Percentiles rank a stretch among this genome's conserved stretches.
These are phyloP conservation scores for Aphanomyces stellatus DNA, from an alignment of 352 stramenopile species.

Conservation along the genomic window DNA sequence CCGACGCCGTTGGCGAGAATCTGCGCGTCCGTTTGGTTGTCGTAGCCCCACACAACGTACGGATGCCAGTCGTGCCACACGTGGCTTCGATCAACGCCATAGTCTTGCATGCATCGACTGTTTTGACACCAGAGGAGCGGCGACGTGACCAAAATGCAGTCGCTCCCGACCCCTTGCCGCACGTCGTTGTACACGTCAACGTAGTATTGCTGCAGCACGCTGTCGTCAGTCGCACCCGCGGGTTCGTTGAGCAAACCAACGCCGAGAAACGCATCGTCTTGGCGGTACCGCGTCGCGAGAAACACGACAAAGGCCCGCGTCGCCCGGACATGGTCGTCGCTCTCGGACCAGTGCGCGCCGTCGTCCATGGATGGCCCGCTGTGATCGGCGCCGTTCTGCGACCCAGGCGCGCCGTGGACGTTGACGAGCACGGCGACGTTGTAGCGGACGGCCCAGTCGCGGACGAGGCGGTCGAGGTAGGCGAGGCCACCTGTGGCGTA, in stretches of 20 bases:
- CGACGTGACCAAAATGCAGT: slow-evolving; percentile 10
- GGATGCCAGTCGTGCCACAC: slow-evolving; percentile 21
- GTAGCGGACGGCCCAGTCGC: slow-evolving; percentile 20
- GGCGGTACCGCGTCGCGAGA: neutral
- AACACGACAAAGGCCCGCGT: neutral
- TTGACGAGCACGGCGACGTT: slow-evolving; percentile 20
- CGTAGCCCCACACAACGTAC: slow-evolving; percentile 16
- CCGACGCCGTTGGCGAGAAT: slow-evolving; percentile 38
- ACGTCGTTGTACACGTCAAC: neutral
- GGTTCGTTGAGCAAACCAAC: slow-evolving; percentile 10
- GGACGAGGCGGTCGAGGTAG: slow-evolving; percentile 17
- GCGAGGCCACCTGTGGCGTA: slow-evolving; percentile 23
- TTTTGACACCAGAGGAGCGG: neutral
- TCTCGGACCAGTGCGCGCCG: slow-evolving; percentile 10
- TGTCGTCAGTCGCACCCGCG: neutral
- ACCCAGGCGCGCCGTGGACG: slow-evolving; percentile 17
- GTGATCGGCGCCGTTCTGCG: slow-evolving; percentile 29
- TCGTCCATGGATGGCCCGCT: slow-evolving; percentile 24
- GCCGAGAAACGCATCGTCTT: neutral
- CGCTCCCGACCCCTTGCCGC: neutral
- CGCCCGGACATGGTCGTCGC: neutral
- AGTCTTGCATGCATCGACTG: slow-evolving; percentile 11
- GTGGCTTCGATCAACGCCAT: slow-evolving; percentile 4
- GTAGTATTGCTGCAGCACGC: slow-evolving; percentile 15
- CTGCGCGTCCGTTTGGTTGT: slow-evolving; percentile 14